Conservation (phyloP, 805 yeast species). For the Ogataea ganodermae region DNA sequence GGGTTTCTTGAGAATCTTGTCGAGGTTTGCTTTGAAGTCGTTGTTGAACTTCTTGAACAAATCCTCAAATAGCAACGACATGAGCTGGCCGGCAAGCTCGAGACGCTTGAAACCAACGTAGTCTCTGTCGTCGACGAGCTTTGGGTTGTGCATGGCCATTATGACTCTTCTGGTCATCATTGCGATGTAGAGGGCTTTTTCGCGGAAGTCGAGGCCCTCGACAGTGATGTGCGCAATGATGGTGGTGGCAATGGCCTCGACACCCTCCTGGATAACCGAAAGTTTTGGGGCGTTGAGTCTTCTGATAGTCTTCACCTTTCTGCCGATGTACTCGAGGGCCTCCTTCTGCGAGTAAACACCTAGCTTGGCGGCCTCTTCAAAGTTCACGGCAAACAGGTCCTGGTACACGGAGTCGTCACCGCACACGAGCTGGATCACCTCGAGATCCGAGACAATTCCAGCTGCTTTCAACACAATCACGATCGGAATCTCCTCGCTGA, state of each 20-base stretch:
- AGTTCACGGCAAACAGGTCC: constrained; percentile 87
- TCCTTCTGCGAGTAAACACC: constrained; percentile 91
- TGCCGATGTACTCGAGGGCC: constrained; percentile 88
- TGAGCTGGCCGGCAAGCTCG: constrained; percentile 95
- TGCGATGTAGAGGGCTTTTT: constrained; percentile 91
- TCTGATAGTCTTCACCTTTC: constrained; percentile 89
- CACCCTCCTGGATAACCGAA: constrained; percentile 85
- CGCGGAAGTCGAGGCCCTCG: constrained; percentile 79
- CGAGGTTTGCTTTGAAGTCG: constrained; percentile 92
- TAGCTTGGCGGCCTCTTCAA: constrained; percentile 87
- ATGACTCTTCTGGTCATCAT: constrained; percentile 96
- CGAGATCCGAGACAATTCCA: constrained; percentile 88
- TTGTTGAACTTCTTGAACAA: constrained; percentile 93
- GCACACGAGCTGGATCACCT: constrained; percentile 90
- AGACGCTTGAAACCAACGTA: constrained; percentile 97
- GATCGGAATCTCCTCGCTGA: constrained; percentile 93
- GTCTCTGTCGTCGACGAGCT: constrained; percentile 97
- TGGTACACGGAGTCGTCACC: constrained; percentile 88
- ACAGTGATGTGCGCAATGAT: constrained; percentile 94
- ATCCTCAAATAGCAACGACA: constrained; percentile 94
- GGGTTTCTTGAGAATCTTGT: constrained; percentile 90
- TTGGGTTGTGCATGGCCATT: constrained; percentile 92
- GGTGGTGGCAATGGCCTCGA: constrained; percentile 94
- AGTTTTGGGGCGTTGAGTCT: constrained; percentile 82
- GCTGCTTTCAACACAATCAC: constrained; percentile 93